Base-by-base conservation (phyloP, 1,284 basidiomycete species). In the Papiliotrema flavescens region DNA sequence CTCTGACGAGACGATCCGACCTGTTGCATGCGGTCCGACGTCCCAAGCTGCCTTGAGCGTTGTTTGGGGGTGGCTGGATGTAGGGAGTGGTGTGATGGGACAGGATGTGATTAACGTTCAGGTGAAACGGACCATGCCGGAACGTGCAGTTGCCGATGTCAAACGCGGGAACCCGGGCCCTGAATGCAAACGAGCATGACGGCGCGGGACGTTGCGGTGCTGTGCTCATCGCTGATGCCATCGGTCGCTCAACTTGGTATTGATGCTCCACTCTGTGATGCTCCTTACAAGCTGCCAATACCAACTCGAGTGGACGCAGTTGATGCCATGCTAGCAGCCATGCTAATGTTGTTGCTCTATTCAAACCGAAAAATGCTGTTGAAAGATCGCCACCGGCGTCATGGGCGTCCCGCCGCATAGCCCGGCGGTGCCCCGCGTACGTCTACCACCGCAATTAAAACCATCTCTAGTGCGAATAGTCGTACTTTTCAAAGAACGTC, bases 401-500 rank as follows among this genome's bases (percentile, higher is more conserved):
- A 41, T 19, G 22, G n/a, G 39, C 39, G 39, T 19, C n/a, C 39
- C 5, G 22, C 39, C 22, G 39, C n/a, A 41, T n/a, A 8, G 4
- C n/a, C n/a, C 22, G 6, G 39, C 4, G 22, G 39, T 6, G n/a
- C 39, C 22, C 39, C n/a, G 11, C 36, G 36, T n/a, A 11, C 36
- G 36, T 37, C 36, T 37, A 13, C 36, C n/a, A 37, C n/a, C 36
- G 39, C n/a, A 22, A 41, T 19, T 41, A 22, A 41, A 22, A 41
- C 39, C n/a, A 5, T 39, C n/a, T 45, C 47, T 62, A 69, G 45
- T 70, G 68, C n/a, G 68, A 54, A 47, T 77, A 77, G 55, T 77
- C 78, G 57, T 72, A 91, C 88, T 92, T 92, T 67, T 81, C 85
- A 75, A 92, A 97, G 73, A 96, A 97, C 1, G 83, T 84, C 74